Evolutionary conservation across 768 basidiomycete species (phyloP).

Genomic region (Trametes maxima): DNA sequence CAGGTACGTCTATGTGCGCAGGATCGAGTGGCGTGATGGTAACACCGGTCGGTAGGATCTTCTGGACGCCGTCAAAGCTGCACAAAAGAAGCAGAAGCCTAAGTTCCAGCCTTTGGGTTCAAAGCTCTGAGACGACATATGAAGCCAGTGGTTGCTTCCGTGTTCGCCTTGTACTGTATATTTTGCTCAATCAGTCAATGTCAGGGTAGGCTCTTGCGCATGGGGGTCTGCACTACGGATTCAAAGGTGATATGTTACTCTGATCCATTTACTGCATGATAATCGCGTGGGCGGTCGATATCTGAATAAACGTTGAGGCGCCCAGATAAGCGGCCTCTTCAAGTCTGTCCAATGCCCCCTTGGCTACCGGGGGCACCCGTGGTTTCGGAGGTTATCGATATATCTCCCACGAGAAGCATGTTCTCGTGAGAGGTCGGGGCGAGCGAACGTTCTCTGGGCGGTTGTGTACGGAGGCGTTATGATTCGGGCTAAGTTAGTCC

Average conservation of each 20-base stretch:
- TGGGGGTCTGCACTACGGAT: too few species aligned
- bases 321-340: background rate
- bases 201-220: background rate
- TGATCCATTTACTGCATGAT: too few species aligned
- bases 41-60: slow-evolving; percentile 19
- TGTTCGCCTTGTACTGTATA: background rate
- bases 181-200: background rate
- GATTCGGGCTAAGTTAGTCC: background rate
- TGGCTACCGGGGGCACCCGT: background rate
- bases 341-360: background rate
- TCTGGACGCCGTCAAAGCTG: slow-evolving; percentile 20
- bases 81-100: slow-evolving; percentile 24
- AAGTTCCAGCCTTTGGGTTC: slow-evolving; percentile 18
- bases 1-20: slow-evolving; percentile 35
- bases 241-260: too few species aligned
- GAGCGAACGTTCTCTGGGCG: background rate
- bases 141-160: background rate
- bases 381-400: background rate
- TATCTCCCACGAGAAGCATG: slow-evolving; percentile 3
- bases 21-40: background rate
- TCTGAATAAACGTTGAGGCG: too few species aligned
- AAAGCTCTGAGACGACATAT: slow-evolving; percentile 11
- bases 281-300: too few species aligned
- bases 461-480: background rate
- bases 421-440: background rate